Base-by-base conservation (phyloP, 208 protist species). In the Leishmania tropica region DNA sequence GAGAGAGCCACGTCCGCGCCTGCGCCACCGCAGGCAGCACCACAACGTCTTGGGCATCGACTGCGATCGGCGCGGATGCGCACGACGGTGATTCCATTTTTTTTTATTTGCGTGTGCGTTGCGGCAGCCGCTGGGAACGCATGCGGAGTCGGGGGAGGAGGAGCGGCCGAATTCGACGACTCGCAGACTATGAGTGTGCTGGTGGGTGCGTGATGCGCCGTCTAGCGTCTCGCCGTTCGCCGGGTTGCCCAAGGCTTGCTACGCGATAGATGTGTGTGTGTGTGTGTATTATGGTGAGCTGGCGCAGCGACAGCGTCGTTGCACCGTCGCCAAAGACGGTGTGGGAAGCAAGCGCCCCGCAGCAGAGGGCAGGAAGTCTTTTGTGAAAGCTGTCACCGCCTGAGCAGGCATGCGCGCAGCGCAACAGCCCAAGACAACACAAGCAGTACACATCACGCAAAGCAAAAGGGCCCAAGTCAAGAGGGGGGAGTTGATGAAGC, bases 1-100 rank as follows among this genome's bases (percentile, higher is more conserved):
- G 37, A 28, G 77, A 81, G 24, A 85, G 78, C 82, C 82, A 85
- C 48, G 56, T 31, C 7, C 51, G 77, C 58, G 24, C 13, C 64
- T 31, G 53, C 31, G 35, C 35, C n/a, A 47, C 45, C 13, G 31
- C 53, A 62, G 51, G 40, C n/a, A 31, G 19, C 35, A n/a, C 47
- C 51, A 21, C 73, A 19, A 7, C 51, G 73, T 40, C 73, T 17
- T 47, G 31, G 47, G 17, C 53, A 45, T 35, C 53, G 51, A 31
- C 51, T 31, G n/a, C 48, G 11, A 15, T 56, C 7, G 24, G 45
- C 24, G 70, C 40, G 17, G 70, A 51, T 31, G 45, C 0, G 15
- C 13, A 68, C 70, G 28, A 54, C 42, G 70, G 28, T 5, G 45
- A 74, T 13, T 74, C 24, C 70, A 74, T 74, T 13, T 2, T 19